phyloP scores from a whole-genome alignment of 306 rosid species.

The Quercus suber region DNA sequence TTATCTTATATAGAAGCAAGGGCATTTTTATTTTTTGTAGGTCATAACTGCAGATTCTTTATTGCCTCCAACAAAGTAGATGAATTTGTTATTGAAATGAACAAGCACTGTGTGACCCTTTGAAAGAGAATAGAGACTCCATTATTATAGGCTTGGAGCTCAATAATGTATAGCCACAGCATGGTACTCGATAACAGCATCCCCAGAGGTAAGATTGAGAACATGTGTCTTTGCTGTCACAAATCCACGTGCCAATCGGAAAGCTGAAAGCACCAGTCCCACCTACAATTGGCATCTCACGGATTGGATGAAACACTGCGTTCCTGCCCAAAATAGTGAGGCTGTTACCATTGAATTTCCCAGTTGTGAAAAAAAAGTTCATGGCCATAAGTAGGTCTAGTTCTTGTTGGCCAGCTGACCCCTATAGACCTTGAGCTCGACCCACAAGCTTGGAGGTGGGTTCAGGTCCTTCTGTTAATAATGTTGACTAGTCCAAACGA shows the following conservation, averaged over 20 bases:
- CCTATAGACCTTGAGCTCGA: conserved; percentile 5
- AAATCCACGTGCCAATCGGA: conserved; percentile 10
- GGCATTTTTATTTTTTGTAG: too few species aligned
- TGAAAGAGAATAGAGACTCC: too few species aligned
- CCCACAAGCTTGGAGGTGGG: conserved; percentile 2
- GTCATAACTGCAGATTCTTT: background rate
- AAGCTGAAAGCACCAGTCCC: conserved; percentile 14
- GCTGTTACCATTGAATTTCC: background rate
- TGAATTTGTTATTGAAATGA: too few species aligned
- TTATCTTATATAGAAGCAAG: background rate
- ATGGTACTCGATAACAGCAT: too few species aligned
- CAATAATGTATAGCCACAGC: too few species aligned
- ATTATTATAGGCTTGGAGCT: too few species aligned
- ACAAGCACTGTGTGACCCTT: too few species aligned
- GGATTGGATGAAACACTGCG: background rate
- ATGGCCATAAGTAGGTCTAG: background rate
- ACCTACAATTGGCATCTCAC: conserved; percentile 12
- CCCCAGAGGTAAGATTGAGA: too few species aligned
- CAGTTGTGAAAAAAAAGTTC: too few species aligned
- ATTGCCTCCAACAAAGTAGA: background rate
- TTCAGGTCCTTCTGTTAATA: conserved; percentile 1
- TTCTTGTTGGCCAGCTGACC: background rate
- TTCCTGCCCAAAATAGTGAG: conserved; percentile 14
- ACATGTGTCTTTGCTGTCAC: background rate
- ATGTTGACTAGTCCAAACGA: conserved; percentile 1